Evolutionary conservation across 2,329 filamentous ascomycete species (phyloP), one percentile per base, ranked within the genome.

Genomic region (Arachnomyces sp.): DNA sequence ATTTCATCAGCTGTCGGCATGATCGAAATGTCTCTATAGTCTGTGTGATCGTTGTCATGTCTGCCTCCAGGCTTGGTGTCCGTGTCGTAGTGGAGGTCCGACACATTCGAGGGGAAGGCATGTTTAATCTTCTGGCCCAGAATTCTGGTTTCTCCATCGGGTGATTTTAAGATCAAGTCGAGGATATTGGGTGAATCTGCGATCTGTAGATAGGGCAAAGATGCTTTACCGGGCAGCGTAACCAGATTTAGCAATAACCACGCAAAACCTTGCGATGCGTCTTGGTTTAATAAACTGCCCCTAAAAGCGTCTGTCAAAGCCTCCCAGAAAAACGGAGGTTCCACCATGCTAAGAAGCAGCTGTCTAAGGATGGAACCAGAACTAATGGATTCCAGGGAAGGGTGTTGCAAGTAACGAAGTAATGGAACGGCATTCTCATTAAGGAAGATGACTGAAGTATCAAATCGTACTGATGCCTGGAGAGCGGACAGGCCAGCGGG

Each of bases 261-360:
- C 1, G 65, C 64, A 43, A 77, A 69, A 0, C 61, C 52, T 12
- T 58, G 50, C 2, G 63, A 48, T 0, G 59, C 53, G 0, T 46
- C 47, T 1, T 62, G 50, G 2, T 56, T 47, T 6, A 76, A 55
- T 1, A 46, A 42, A 6, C 53, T 46, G 2, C 28, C 42, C 3
- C 50, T 37, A 33, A 62, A 62, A 1, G 57, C 45, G 1, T 57
- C 44, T 13, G 73, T 31, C 2, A 78, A 50, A 0, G 66, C 62
- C 12, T 66, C 63, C 78, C 78, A 81, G 9, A 80, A 62, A 0
- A 71, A 72, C 0, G 69, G 68, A 0, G 78, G 77, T 1, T 74
- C 59, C 2, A 73, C 55, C 2, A 80, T 59, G 1, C 60, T 56
- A 0, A 62, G 44, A 2, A 79, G 51, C 2, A 80, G 35, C 11